Evolutionary conservation across 1,284 basidiomycete species (phyloP).

Genomic region (Heterobasidion irregulare): DNA sequence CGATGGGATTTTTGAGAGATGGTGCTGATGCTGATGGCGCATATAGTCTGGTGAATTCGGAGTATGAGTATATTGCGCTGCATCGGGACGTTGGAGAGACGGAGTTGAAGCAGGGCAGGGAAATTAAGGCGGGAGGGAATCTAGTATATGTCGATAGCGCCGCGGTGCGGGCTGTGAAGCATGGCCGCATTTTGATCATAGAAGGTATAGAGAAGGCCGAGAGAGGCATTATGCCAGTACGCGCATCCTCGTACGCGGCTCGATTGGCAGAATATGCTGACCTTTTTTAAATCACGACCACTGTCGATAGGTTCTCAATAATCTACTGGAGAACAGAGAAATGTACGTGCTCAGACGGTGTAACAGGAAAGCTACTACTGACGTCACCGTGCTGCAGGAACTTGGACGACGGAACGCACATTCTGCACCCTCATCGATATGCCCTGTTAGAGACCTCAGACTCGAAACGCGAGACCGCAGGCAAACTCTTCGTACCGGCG

Average conservation of each 20-base stretch:
- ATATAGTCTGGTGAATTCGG: conserved; percentile 49
- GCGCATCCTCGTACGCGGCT: conserved; percentile 3
- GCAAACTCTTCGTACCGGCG: conserved; percentile 16
- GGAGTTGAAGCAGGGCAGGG: conserved; percentile 60
- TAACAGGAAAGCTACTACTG: too few relatives aligned
- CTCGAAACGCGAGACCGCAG: conserved; percentile 17
- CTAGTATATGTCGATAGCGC: conserved; percentile 58
- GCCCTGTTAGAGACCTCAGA: conserved; percentile 31
- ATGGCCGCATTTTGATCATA: conserved; percentile 54
- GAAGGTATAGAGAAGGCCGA: conserved; percentile 67
- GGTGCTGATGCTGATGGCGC: background rate
- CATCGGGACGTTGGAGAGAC: conserved; percentile 66
- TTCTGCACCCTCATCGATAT: conserved; percentile 53
- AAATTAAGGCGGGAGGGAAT: conserved; percentile 51
- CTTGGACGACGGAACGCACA: conserved; percentile 65
- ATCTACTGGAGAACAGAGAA: conserved; percentile 59
- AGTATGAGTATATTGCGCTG: conserved; percentile 58
- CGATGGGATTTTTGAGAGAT: background rate
- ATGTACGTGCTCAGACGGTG: conserved; percentile 28
- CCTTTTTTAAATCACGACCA: background rate
- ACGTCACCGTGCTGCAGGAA: conserved; percentile 30
- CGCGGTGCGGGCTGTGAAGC: conserved; percentile 56
- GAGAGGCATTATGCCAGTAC: conserved; percentile 40
- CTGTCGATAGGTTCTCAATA: conserved; percentile 43
- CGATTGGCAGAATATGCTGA: background rate